Percentiles rank a stretch among this genome's conserved stretches.
Evolutionary conservation across 768 basidiomycete species (phyloP).

Genomic region (Tylopilus vinaceipallidus): DNA sequence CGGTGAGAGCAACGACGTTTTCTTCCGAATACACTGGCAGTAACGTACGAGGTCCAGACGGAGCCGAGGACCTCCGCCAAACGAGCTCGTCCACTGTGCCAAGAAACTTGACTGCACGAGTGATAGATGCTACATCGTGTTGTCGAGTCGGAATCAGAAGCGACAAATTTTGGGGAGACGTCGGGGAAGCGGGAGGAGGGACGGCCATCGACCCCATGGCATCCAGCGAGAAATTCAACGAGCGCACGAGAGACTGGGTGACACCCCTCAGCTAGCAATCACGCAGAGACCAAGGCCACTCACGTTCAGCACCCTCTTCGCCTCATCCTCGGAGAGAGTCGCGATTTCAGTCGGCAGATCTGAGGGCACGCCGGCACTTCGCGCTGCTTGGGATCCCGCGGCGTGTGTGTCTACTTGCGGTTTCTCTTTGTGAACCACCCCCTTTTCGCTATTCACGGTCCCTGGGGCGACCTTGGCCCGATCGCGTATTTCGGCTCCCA

Average conservation of each 20-base stretch:
- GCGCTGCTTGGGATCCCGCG: background rate
- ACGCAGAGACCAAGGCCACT: background rate
- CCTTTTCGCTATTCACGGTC: background rate
- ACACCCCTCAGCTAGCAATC: background rate
- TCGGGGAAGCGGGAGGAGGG: background rate
- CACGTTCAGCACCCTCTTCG: slow-evolving; percentile 22
- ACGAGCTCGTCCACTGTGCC: slow-evolving; percentile 27
- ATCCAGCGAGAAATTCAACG: slow-evolving; percentile 13
- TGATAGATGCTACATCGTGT: slow-evolving; percentile 21
- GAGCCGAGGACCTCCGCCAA: slow-evolving; percentile 21
- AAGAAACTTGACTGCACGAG: slow-evolving; percentile 26
- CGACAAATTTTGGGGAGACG: background rate
- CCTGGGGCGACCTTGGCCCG: background rate
- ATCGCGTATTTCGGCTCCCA: slow-evolving; percentile 3
- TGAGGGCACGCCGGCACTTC: background rate
- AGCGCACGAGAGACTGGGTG: slow-evolving; percentile 10
- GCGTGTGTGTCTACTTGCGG: background rate
- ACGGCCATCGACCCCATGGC: background rate
- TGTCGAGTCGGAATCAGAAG: background rate
- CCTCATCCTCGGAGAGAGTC: slow-evolving; percentile 22
- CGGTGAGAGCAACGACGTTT: slow-evolving; percentile 21
- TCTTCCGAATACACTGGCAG: slow-evolving; percentile 24
- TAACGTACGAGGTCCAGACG: slow-evolving; percentile 9
- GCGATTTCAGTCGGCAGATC: slow-evolving; percentile 15
- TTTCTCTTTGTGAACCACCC: background rate